phyloP scores from a whole-genome alignment of 805 yeast species.

The Zygosaccharomyces bailii region DNA sequence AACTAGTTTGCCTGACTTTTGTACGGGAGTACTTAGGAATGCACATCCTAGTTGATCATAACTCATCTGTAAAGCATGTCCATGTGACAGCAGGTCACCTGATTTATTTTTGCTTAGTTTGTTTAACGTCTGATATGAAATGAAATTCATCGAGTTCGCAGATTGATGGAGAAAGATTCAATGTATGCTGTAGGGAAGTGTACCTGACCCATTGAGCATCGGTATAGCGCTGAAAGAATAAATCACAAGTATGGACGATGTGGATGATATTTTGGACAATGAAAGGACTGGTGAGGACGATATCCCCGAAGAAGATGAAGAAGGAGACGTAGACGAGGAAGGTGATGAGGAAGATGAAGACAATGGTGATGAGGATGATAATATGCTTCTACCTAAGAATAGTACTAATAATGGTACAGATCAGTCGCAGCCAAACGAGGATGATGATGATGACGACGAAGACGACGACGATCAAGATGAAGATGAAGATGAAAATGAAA shows the following conservation, averaged over 20 bases:
- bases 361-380: constrained; percentile 27
- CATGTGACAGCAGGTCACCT: background rate
- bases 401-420: constrained; percentile 18
- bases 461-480: constrained; percentile 27
- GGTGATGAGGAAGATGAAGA: constrained; percentile 22
- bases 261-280: constrained; percentile 32
- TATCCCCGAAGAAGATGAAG: constrained; percentile 31
- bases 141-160: too few species aligned
- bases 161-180: too few species aligned
- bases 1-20: too few species aligned
- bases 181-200: too few species aligned
- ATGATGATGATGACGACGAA: constrained; percentile 24
- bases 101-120: background rate
- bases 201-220: constrained; percentile 7
- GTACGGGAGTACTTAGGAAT: too few species aligned
- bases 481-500: constrained; percentile 24
- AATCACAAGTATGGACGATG: constrained; percentile 27
- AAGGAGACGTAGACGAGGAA: constrained; percentile 25
- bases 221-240: too few species aligned
- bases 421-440: constrained; percentile 25
- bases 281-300: constrained; percentile 30
- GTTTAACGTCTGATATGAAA: background rate
- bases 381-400: constrained; percentile 15
- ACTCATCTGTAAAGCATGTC: too few species aligned
- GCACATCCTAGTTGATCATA: too few species aligned